Conservation (phyloP, 1,139 yeast genomes). For the Hemisphaericaspora xylofermentans region DNA sequence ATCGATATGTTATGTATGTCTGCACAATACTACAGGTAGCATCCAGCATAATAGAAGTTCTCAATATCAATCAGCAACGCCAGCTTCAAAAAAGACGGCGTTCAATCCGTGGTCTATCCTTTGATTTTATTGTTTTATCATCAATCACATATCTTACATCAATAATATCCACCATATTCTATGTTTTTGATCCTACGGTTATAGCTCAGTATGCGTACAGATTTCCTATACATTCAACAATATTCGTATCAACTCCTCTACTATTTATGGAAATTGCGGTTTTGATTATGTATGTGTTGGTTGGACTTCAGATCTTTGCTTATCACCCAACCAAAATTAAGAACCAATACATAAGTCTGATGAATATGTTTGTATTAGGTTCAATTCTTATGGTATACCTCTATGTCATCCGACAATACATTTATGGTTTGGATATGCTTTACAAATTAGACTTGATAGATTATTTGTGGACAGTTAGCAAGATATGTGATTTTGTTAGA, state of each 20-base stretch:
- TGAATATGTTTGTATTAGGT: slow-evolving; percentile 12
- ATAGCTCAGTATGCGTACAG: slow-evolving; percentile 18
- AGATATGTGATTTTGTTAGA: slow-evolving; percentile 15
- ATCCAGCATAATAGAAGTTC: neutral
- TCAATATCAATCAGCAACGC: slow-evolving; percentile 16
- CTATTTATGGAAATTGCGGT: slow-evolving; percentile 15
- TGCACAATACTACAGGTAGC: neutral
- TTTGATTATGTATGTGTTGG: slow-evolving; percentile 6
- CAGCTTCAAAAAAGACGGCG: slow-evolving; percentile 19
- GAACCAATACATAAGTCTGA: slow-evolving; percentile 26
- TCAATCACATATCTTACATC: slow-evolving; percentile 15
- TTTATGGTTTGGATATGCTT: slow-evolving; percentile 10
- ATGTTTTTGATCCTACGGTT: slow-evolving; percentile 13
- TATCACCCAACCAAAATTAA: slow-evolving; percentile 20
- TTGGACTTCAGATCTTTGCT: slow-evolving; percentile 15
- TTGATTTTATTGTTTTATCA: slow-evolving; percentile 22
- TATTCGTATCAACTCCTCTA: slow-evolving; percentile 12
- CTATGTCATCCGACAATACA: slow-evolving; percentile 8
- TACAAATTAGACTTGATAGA: slow-evolving; percentile 28
- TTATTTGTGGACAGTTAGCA: slow-evolving; percentile 26
- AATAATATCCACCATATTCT: slow-evolving; percentile 16
- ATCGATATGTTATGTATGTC: neutral
- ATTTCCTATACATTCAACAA: slow-evolving; percentile 21
- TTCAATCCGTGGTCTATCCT: slow-evolving; percentile 31
- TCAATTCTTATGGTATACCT: slow-evolving; percentile 10